These are phyloP conservation scores for Tephrocybe rancida DNA, from an alignment of 768 basidiomycete species.

Conservation along the genomic window DNA sequence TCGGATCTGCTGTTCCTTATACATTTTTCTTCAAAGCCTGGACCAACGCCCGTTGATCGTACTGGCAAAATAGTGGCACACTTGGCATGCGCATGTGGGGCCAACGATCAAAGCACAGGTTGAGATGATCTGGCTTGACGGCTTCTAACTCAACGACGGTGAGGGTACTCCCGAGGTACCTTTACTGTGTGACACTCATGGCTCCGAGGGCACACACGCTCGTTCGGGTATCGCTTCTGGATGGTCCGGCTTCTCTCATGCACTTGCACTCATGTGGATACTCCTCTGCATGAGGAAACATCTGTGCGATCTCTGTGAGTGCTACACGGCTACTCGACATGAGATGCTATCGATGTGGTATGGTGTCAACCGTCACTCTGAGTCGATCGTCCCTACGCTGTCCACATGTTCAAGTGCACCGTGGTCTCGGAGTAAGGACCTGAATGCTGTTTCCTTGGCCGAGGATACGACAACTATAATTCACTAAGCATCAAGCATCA, in stretches of 20 bases:
- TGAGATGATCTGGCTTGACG: slow-evolving; percentile 5
- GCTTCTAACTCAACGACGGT: background rate
- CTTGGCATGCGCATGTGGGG: background rate
- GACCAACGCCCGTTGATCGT: background rate
- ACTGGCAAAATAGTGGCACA: background rate
- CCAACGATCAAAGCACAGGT: background rate
- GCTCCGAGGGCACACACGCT: background rate
- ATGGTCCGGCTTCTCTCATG: slow-evolving; percentile 5
- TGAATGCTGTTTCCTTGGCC: too few species aligned
- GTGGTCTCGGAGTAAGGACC: too few species aligned
- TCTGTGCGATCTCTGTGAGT: background rate
- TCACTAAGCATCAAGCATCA: too few species aligned
- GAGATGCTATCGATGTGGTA: too few species aligned
- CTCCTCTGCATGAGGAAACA: background rate
- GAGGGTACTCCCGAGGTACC: background rate
- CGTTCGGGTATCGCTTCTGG: background rate
- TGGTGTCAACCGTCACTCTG: too few species aligned
- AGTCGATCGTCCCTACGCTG: too few species aligned
- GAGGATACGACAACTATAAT: too few species aligned
- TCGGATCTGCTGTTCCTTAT: background rate
- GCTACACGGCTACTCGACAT: background rate
- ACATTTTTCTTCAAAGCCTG: background rate
- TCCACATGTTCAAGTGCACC: too few species aligned
- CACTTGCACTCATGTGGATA: background rate
- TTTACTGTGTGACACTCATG: background rate